Conservation (phyloP, 2,329 filamentous ascomycete genomes). For the Fusarium sp. region DNA sequence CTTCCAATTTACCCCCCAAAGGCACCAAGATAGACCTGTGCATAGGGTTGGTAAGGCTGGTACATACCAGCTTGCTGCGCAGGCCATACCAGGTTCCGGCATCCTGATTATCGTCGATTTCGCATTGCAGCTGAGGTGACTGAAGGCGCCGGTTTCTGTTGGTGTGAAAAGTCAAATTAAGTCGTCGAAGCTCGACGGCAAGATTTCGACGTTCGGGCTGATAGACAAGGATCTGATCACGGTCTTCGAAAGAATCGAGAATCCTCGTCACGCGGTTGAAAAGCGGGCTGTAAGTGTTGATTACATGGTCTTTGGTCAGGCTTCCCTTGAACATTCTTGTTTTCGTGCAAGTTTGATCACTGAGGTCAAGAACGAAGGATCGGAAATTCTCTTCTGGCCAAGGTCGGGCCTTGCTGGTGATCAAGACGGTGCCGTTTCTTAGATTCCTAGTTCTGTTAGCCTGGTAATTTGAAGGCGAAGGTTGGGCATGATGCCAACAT, state of each 20-base stretch:
- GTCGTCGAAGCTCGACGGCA: conserved; percentile 60
- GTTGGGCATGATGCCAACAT: no score
- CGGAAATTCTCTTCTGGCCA: conserved; percentile 28
- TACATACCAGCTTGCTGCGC: conserved; percentile 68
- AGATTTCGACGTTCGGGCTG: conserved; percentile 47
- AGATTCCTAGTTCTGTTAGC: conserved; percentile 23
- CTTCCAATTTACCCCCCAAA: conserved; percentile 55
- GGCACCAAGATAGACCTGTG: conserved; percentile 66
- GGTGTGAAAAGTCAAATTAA: conserved; percentile 65
- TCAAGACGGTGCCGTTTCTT: conserved; percentile 31
- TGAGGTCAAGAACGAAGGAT: conserved; percentile 29
- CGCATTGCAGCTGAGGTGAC: conserved; percentile 60
- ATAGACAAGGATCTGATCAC: conserved; percentile 29
- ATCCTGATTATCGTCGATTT: conserved; percentile 68
- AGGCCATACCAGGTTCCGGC: conserved; percentile 71
- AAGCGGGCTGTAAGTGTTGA: conserved; percentile 40
- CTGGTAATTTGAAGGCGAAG: not conserved
- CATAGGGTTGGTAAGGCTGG: conserved; percentile 53
- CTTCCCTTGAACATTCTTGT: not conserved
- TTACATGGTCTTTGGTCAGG: conserved; percentile 15
- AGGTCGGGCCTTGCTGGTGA: conserved; percentile 28
- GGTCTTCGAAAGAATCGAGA: conserved; percentile 35
- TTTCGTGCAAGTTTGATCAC: conserved; percentile 21
- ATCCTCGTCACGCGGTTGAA: conserved; percentile 37
- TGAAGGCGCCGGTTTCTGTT: conserved; percentile 56